Evolutionary conservation across 2,329 filamentous ascomycete species (phyloP).

Genomic region (Aureobasidium subglaciale): DNA sequence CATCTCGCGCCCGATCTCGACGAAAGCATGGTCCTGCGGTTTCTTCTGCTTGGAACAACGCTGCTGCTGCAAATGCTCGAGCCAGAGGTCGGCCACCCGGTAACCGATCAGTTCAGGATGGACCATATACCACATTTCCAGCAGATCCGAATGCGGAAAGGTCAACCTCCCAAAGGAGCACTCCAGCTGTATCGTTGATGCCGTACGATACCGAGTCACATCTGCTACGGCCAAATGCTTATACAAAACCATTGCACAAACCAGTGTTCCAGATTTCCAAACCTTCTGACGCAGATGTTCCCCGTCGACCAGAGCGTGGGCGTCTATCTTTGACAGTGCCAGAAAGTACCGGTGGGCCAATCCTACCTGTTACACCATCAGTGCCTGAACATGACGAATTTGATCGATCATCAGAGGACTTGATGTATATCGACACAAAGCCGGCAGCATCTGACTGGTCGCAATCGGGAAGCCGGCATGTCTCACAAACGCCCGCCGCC

Average conservation of each 20-base stretch:
- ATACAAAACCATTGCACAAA: constrained; percentile 22
- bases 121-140: constrained; percentile 63
- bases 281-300: neutral
- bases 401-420: constrained; percentile 19
- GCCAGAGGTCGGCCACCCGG: constrained; percentile 73
- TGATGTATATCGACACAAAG: constrained; percentile 17
- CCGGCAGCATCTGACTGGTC: neutral
- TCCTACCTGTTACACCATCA: constrained; percentile 55
- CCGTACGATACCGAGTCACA: constrained; percentile 14
- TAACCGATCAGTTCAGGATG: constrained; percentile 58
- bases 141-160: constrained; percentile 42
- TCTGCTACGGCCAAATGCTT: constrained; percentile 29
- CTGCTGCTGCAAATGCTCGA: constrained; percentile 55
- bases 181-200: constrained; percentile 8
- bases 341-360: constrained; percentile 52
- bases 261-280: constrained; percentile 7
- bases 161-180: constrained; percentile 2
- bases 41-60: constrained; percentile 80
- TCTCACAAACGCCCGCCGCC: constrained; percentile 1
- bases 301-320: constrained; percentile 6
- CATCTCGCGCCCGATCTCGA: constrained; percentile 44
- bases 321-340: constrained; percentile 49
- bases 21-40: constrained; percentile 77
- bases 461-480: neutral
- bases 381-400: constrained; percentile 47